Evolutionary conservation across 768 basidiomycete species (phyloP).

Genomic region (Mycena indigotica): DNA sequence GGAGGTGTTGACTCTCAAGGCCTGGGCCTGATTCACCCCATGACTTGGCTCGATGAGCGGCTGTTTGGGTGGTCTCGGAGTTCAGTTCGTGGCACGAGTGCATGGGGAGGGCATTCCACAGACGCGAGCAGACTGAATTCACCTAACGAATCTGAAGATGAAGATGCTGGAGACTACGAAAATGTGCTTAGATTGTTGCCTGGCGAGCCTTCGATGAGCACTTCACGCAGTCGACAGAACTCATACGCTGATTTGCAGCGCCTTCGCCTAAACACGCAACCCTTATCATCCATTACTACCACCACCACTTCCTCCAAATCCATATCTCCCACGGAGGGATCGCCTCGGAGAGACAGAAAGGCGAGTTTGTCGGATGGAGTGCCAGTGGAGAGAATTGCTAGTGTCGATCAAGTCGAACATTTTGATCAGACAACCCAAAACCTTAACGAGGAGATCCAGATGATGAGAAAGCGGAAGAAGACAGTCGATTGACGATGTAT

Average conservation of each 20-base stretch:
- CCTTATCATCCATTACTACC: not conserved
- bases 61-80: conserved; percentile 91
- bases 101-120: conserved; percentile 66
- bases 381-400: conserved; percentile 62
- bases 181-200: conserved; percentile 74
- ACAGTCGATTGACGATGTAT: conserved; percentile 15
- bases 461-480: conserved; percentile 36
- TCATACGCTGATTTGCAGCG: conserved; percentile 85
- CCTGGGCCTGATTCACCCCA: conserved; percentile 82
- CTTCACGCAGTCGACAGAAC: conserved; percentile 62
- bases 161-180: conserved; percentile 90
- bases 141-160: conserved; percentile 81
- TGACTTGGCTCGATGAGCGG: conserved; percentile 93
- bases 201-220: conserved; percentile 46
- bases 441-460: conserved; percentile 64
- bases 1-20: conserved; percentile 84
- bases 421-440: conserved; percentile 68
- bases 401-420: conserved; percentile 54
- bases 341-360: conserved; percentile 49
- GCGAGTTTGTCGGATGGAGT: conserved; percentile 68
- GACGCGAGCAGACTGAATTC: conserved; percentile 65
- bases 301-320: not conserved
- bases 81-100: conserved; percentile 75
- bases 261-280: conserved; percentile 50
- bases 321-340: conserved; percentile 4